phyloP scores from a whole-genome alignment of 495 filamentous ascomycete genomes.

The Bathelium albidoporum region DNA sequence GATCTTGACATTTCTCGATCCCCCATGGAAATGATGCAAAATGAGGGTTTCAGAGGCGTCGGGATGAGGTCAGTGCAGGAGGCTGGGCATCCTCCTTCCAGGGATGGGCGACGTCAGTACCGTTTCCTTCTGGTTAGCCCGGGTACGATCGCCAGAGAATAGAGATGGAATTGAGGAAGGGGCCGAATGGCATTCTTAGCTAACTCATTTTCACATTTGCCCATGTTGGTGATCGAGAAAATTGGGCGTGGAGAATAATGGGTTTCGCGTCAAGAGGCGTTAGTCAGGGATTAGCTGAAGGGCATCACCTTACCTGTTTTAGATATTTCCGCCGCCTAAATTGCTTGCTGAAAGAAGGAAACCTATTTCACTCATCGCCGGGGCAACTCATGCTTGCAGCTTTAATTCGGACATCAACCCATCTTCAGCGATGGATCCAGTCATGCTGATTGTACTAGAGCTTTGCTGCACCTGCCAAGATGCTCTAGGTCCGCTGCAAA shows the following conservation, averaged over 20 bases:
- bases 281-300: not conserved
- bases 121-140: not conserved
- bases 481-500: no score
- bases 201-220: not conserved
- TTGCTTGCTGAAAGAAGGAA: no score
- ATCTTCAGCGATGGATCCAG: no score
- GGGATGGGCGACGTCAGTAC: constrained; percentile 2
- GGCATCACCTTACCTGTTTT: no score
- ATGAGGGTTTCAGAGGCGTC: constrained; percentile 1
- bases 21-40: constrained; percentile 3
- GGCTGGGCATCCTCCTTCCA: not conserved
- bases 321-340: no score
- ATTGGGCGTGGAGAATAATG: not conserved
- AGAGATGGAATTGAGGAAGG: not conserved
- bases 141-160: not conserved
- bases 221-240: not conserved
- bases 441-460: no score
- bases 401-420: no score
- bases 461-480: no score
- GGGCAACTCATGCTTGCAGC: no score
- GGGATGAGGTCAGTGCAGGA: constrained; percentile 1
- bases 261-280: not conserved
- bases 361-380: no score
- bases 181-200: not conserved
- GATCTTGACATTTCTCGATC: not conserved